Base-by-base conservation (phyloP, 257 asterid genomes). In the Scutellaria barbata region DNA sequence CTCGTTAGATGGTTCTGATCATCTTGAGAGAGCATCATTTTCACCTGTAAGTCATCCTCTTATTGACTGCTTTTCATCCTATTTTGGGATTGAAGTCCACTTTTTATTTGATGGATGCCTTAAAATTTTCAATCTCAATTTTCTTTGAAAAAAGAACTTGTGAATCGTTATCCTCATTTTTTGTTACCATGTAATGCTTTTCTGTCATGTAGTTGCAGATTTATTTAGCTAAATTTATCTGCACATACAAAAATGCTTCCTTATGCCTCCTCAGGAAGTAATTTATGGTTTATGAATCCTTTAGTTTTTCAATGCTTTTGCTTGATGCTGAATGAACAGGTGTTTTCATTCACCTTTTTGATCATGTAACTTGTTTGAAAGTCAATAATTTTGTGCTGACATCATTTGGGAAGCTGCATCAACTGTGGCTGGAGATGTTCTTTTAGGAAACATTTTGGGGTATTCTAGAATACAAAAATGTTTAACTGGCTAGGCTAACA, bases 371-470 rank as follows among this genome's bases (percentile, higher is more conserved):
- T 30, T 35, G 14, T 37, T 59, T 76, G 60, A 42, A 25, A n/a
- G 17, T 63, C 56, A 11, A 42, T 69, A 22, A 8, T 66, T n/a
- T 68, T 48, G 25, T 80, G 57, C 88, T 91, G 99, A 98, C 98
- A 68, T 83, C 89, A 83, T 94, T 94, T 77, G 96, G 95, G 74
- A 94, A 94, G 93, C 88, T 94, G 76, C 98, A 60, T 96, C 95
- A 25, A 85, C 95, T 64, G 99, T 94, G 58, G 99, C 98, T 51
- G 98, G 96, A 68, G 98, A 94, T 67, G 95, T 94, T 59, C 84
- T 94, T 64, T 73, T 89, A 40, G 98, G 99, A 79, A 91, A n/a
- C n/a, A n/a, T n/a, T n/a, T n/a, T n/a, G 88, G 80, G 98, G 91
- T n/a, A n/a, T n/a, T n/a, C n/a, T 53, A 94, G 88, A 71, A 88